These are phyloP conservation scores for Coelastrella sp. DNA, from an alignment of 139 green algal genomes.

Conservation along the genomic window DNA sequence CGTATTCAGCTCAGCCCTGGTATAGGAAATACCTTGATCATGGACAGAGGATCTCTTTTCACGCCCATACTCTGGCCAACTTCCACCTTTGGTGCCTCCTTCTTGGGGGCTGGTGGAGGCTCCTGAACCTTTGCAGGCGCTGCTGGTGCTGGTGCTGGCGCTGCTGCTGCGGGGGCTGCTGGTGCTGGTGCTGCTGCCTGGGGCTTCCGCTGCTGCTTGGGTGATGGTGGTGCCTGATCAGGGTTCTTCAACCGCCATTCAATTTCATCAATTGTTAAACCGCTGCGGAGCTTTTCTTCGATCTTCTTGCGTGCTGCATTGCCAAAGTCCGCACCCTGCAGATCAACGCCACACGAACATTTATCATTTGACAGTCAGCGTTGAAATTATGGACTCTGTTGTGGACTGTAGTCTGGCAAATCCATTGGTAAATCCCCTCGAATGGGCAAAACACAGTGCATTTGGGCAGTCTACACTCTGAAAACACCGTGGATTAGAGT, in stretches of 20 bases:
- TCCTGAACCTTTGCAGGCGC: not conserved
- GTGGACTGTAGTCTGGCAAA: no score
- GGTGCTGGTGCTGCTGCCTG: not conserved
- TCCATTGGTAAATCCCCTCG: no score
- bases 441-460: no score
- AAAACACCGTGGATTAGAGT: no score
- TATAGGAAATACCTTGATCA: constrained; percentile 74
- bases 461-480: no score
- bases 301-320: constrained; percentile 63
- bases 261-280: constrained; percentile 64
- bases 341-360: not conserved
- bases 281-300: constrained; percentile 64
- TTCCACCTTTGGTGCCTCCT: constrained; percentile 17
- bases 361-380: no score
- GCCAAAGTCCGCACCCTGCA: constrained; percentile 80
- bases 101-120: no score
- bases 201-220: constrained; percentile 41
- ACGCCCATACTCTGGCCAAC: constrained; percentile 74
- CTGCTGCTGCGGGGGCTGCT: not conserved
- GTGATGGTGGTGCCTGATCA: not conserved
- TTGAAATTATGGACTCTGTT: no score
- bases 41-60: constrained; percentile 75
- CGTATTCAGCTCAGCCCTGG: not conserved
- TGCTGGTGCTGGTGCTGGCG: not conserved
- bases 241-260: constrained; percentile 54